These are phyloP conservation scores for Houttuynia cordata DNA, from an alignment of 164 flowering plant genomes.

Conservation along the genomic window DNA sequence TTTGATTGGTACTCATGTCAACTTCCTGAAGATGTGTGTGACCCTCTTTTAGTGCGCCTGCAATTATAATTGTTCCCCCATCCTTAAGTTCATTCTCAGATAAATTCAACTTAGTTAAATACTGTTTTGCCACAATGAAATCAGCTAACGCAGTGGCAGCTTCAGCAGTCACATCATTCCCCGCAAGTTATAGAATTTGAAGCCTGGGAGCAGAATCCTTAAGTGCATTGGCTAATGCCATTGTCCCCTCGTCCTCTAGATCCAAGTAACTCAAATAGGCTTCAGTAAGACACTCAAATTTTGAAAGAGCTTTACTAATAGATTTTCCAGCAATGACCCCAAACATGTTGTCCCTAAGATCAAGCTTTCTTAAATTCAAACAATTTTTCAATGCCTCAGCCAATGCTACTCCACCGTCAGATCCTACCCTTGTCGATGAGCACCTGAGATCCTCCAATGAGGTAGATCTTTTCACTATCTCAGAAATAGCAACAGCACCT, in stretches of 20 bases:
- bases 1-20: constrained; percentile 48
- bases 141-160: constrained; percentile 52
- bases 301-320: constrained; percentile 45
- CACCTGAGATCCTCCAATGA: constrained; percentile 81
- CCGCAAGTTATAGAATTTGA: constrained; percentile 68
- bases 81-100: constrained; percentile 81
- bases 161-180: constrained; percentile 67
- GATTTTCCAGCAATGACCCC: constrained; percentile 57
- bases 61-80: constrained; percentile 46
- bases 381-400: constrained; percentile 51
- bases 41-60: constrained; percentile 41
- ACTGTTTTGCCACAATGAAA: constrained; percentile 35
- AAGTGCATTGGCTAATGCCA: constrained; percentile 45
- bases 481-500: constrained; percentile 71
- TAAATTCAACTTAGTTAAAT: constrained; percentile 49
- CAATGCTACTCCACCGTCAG: constrained; percentile 72
- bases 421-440: constrained; percentile 80
- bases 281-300: constrained; percentile 32
- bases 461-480: constrained; percentile 58
- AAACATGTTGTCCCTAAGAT: constrained; percentile 87
- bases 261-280: constrained; percentile 69
- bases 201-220: constrained; percentile 48
- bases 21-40: constrained; percentile 42
- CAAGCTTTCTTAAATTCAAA: constrained; percentile 55
- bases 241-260: constrained; percentile 66